These are phyloP conservation scores for Calocybe gangraenosa DNA, from an alignment of 768 basidiomycete species.

Conservation along the genomic window DNA sequence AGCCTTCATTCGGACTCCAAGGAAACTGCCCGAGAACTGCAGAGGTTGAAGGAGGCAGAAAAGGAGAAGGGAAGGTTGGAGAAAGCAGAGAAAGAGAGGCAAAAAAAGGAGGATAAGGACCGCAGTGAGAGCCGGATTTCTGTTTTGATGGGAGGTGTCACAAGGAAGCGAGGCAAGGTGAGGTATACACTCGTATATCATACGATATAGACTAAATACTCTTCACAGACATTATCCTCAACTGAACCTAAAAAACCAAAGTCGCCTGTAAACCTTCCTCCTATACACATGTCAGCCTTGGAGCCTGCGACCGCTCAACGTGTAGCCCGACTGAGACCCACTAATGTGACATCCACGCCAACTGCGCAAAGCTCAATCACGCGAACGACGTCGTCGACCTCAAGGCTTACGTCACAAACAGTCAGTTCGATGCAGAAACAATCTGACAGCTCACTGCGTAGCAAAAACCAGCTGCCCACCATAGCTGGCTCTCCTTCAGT, in stretches of 20 bases:
- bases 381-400: conserved; percentile 40
- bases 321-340: conserved; percentile 74
- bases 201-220: conserved; percentile 5
- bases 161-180: conserved; percentile 87
- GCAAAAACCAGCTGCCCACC: conserved; percentile 75
- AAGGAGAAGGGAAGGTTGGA: conserved; percentile 41
- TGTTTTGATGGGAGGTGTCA: conserved; percentile 69
- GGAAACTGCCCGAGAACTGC: conserved; percentile 45
- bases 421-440: conserved; percentile 85
- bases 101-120: conserved; percentile 68
- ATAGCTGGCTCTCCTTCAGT: conserved; percentile 94
- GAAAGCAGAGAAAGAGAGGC: conserved; percentile 45
- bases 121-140: conserved; percentile 89
- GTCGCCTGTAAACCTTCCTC: conserved; percentile 71
- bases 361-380: conserved; percentile 29
- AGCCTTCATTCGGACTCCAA: conserved; percentile 71
- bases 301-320: conserved; percentile 80
- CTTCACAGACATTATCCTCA: conserved; percentile 75
- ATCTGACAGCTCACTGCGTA: conserved; percentile 77
- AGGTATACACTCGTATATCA: conserved; percentile 13
- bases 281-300: conserved; percentile 86
- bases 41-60: conserved; percentile 44
- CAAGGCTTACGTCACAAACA: conserved; percentile 74
- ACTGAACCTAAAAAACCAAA: conserved; percentile 73
- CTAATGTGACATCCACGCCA: conserved; percentile 41